Evolutionary conservation across 192 early-diverging fungal genomes (phyloP).

Genomic region (Coemansia sp.): DNA sequence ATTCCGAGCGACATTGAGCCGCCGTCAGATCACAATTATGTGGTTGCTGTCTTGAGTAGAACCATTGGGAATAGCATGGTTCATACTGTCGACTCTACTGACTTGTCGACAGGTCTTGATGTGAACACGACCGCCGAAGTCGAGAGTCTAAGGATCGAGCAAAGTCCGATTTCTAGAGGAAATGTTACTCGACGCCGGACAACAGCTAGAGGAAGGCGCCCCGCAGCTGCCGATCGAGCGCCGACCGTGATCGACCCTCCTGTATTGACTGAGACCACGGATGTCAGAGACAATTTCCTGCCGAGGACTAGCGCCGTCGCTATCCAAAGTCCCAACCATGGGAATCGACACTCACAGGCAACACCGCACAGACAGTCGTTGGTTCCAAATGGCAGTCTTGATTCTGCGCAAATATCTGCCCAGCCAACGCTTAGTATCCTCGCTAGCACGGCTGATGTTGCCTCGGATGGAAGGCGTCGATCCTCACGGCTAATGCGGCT

Average conservation of each 20-base stretch:
- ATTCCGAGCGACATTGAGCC: not conserved
- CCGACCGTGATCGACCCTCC: not conserved
- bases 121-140: not conserved
- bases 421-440: not conserved
- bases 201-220: not conserved
- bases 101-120: not conserved
- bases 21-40: not conserved
- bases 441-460: not conserved
- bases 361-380: not conserved
- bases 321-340: not conserved
- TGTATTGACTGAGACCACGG: not conserved
- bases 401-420: not conserved
- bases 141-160: not conserved
- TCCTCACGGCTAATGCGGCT: slow-evolving; percentile 2
- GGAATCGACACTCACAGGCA: not conserved
- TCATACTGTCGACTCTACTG: not conserved
- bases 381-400: not conserved
- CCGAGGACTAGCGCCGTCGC: not conserved
- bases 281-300: not conserved
- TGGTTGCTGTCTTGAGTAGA: not conserved
- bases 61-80: not conserved
- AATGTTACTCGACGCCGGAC: slow-evolving; percentile 5
- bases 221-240: not conserved
- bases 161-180: not conserved
- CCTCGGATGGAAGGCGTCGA: not conserved